A percentile compares a stretch with the other conserved stretches of the same genome.
These are phyloP conservation scores for Neopestalotiopsis sp. DNA, from an alignment of 2,329 filamentous ascomycete species.

Conservation along the genomic window DNA sequence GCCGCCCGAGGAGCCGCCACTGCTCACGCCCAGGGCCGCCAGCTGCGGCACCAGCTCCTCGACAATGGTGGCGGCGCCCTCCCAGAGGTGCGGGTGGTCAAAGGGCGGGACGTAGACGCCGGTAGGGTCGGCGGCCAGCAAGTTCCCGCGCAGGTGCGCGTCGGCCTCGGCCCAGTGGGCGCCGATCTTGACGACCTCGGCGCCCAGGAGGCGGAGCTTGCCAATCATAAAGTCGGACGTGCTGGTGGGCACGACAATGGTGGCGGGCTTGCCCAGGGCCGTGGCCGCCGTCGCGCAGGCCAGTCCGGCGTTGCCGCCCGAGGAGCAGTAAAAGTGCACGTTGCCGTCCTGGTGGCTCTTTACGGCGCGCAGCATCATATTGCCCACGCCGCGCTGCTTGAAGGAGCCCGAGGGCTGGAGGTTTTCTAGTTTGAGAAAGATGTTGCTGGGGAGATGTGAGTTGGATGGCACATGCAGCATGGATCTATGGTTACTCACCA, in stretches of 20 bases:
- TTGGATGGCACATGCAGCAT: not conserved
- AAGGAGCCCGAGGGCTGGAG: slow-evolving; percentile 86
- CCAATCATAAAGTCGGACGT: slow-evolving; percentile 74
- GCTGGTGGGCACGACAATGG: slow-evolving; percentile 74
- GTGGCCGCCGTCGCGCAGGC: slow-evolving; percentile 78
- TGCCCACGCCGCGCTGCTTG: slow-evolving; percentile 80
- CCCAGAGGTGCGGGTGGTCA: slow-evolving; percentile 72
- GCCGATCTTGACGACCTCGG: slow-evolving; percentile 72
- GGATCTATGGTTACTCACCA: slow-evolving; percentile 57
- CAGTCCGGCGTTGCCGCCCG: slow-evolving; percentile 84
- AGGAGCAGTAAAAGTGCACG: slow-evolving; percentile 79
- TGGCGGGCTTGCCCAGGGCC: slow-evolving; percentile 68
- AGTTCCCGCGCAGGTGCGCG: slow-evolving; percentile 62
- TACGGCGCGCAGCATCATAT: slow-evolving; percentile 62
- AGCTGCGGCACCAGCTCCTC: slow-evolving; percentile 52
- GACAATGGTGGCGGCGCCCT: slow-evolving; percentile 66
- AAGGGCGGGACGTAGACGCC: slow-evolving; percentile 73
- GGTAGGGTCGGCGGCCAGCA: slow-evolving; percentile 57
- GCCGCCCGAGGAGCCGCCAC: not conserved
- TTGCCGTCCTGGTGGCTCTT: slow-evolving; percentile 37
- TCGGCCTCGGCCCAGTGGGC: slow-evolving; percentile 74
- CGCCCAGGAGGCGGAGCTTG: slow-evolving; percentile 73
- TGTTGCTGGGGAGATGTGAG: slow-evolving; percentile 57
- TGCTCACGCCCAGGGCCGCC: slow-evolving; percentile 36
- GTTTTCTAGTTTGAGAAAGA: slow-evolving; percentile 86